phyloP scores from a whole-genome alignment of 768 basidiomycete species.

The Cystobasidium onofrii region DNA sequence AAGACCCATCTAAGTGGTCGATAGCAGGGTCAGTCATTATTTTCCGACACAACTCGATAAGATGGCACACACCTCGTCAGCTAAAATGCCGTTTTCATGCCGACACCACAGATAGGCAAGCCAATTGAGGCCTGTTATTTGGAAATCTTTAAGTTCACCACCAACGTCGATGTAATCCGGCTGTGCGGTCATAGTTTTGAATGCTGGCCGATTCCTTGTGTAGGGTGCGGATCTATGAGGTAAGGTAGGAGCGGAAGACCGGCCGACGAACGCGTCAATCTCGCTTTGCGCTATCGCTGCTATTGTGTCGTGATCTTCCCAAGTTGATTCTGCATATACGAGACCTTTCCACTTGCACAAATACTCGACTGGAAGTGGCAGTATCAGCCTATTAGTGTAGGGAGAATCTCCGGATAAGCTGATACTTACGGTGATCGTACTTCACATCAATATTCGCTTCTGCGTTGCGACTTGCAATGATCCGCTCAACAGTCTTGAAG shows the following conservation, averaged over 20 bases:
- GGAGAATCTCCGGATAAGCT: slow-evolving; percentile 43
- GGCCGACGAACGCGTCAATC: slow-evolving; percentile 67
- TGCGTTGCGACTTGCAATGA: slow-evolving; percentile 66
- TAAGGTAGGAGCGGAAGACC: slow-evolving; percentile 69
- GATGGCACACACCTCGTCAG: slow-evolving; percentile 59
- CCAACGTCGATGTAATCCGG: slow-evolving; percentile 73
- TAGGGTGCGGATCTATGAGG: slow-evolving; percentile 75
- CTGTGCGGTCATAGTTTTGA: slow-evolving; percentile 74
- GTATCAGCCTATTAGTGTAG: slow-evolving; percentile 49
- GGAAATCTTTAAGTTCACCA: slow-evolving; percentile 90
- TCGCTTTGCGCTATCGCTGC: slow-evolving; percentile 65
- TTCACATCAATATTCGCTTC: slow-evolving; percentile 37
- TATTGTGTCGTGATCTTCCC: slow-evolving; percentile 73
- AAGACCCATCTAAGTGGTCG: slow-evolving; percentile 73
- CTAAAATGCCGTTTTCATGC: slow-evolving; percentile 91
- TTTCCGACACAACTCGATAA: no score
- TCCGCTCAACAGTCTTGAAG: slow-evolving; percentile 82
- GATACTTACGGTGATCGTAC: slow-evolving; percentile 39
- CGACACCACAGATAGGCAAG: slow-evolving; percentile 92
- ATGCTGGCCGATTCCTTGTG: slow-evolving; percentile 62
- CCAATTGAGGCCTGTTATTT: slow-evolving; percentile 96
- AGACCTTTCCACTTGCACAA: slow-evolving; percentile 96
- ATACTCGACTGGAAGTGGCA: slow-evolving; percentile 58
- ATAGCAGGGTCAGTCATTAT: not conserved
- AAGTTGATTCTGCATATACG: slow-evolving; percentile 89